Evolutionary conservation across 306 rosid genomes (phyloP), one percentile per base, ranked within the genome.

Genomic region (Sechiopsis laciniata): DNA sequence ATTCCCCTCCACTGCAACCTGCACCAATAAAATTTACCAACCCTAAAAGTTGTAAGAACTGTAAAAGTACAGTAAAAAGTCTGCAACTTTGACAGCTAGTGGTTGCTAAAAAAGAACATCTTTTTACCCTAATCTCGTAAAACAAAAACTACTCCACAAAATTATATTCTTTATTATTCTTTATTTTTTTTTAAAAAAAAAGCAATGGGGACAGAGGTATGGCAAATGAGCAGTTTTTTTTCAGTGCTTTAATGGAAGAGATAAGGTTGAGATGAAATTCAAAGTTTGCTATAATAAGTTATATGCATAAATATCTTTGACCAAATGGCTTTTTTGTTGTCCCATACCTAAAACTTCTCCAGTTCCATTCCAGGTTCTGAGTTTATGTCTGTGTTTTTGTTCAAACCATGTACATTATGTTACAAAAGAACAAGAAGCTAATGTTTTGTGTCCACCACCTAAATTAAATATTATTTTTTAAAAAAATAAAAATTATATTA

Each of bases 231-330:
- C 53, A 56, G 76, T 55, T 15, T 35, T 40, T 32, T 32, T 19
- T 72, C 76, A 72, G 37, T 72, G 17, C 65, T 72, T 72, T 57
- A 55, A 72, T 72, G 53, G 54, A 55, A 72, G 76, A 72, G 74
- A 70, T 72, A 54, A 57, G 76, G 54, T 55, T 71, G 74, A 37
- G 37, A 21, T 68, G 40, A 62, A 32, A 68, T 68, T 48, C 57
- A 48, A 68, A 46, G 40, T 66, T 66, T 48, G 52, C 11, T 9
- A 45, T 66, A 15, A 35, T 65, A 24, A 65, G 53, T 15, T 64
- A 1, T 1, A 5, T 37, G 13, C n/a, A 24, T 17, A n/a, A 5
- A 26, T 11, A 54, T 55, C 75, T 60, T 71, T 71, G 75, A 71
- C 62, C 75, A 37, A 10, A 14, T 48, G 56, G 21, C 40, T 32